Evolutionary conservation across 768 basidiomycete species (phyloP).

Genomic region (Arthromyces matolae): DNA sequence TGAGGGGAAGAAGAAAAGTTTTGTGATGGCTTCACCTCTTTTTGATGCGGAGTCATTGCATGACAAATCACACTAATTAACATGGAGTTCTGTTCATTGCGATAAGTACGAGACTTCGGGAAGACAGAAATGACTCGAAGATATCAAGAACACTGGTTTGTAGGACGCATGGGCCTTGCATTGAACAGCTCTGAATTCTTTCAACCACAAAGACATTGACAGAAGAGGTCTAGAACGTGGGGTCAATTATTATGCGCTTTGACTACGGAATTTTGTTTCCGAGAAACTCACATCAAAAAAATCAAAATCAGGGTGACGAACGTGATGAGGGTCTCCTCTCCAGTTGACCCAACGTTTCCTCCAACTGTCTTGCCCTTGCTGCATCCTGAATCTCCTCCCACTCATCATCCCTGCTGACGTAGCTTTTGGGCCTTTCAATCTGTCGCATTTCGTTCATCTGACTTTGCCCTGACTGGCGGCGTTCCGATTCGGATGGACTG

Average conservation of each 20-base stretch:
- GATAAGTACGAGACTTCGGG: too few species aligned
- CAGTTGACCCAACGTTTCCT: conserved; percentile 51
- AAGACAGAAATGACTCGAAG: conserved; percentile 9
- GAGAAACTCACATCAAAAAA: conserved; percentile 5
- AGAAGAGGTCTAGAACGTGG: too few species aligned
- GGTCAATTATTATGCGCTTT: neutral
- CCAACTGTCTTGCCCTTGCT: conserved; percentile 48
- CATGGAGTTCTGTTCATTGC: too few species aligned
- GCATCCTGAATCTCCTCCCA: conserved; percentile 55
- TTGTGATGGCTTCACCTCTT: too few species aligned
- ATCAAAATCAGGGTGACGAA: conserved; percentile 1
- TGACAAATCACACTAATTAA: too few species aligned
- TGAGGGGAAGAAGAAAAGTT: too few species aligned
- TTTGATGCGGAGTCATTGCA: too few species aligned
- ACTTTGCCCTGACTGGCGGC: conserved; percentile 36
- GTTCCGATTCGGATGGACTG: conserved; percentile 28
- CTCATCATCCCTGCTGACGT: conserved; percentile 49
- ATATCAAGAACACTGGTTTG: conserved; percentile 11
- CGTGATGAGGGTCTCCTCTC: conserved; percentile 30
- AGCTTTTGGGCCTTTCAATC: conserved; percentile 49
- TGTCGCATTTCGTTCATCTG: conserved; percentile 27
- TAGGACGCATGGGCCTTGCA: neutral
- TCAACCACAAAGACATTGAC: too few species aligned
- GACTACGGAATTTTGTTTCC: neutral
- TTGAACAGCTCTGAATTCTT: neutral